Evolutionary conservation across 768 basidiomycete genomes (phyloP).

Genomic region (Cubamyces lactineus): DNA sequence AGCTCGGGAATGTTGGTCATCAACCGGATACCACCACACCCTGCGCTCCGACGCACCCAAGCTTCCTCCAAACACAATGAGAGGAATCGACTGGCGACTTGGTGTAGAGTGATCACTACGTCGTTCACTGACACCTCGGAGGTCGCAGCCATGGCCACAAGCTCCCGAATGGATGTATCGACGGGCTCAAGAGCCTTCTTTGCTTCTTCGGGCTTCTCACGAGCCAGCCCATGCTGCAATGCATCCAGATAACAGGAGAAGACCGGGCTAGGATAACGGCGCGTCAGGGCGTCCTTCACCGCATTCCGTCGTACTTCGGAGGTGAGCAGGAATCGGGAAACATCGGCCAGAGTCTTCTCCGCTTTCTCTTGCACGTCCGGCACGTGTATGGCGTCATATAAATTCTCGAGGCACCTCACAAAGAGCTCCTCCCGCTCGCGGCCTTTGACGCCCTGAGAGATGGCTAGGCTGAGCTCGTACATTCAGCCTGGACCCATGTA

Average conservation of each 20-base stretch:
- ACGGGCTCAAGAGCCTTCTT: constrained; percentile 64
- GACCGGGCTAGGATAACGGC: constrained; percentile 59
- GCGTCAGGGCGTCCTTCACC: constrained; percentile 52
- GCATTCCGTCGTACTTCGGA: constrained; percentile 69
- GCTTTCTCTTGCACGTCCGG: constrained; percentile 73
- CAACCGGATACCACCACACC: constrained; percentile 82
- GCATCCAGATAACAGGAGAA: constrained; percentile 80
- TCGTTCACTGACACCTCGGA: constrained; percentile 54
- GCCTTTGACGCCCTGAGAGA: constrained; percentile 63
- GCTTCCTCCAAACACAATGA: constrained; percentile 89
- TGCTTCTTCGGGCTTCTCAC: constrained; percentile 63
- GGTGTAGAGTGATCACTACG: constrained; percentile 71
- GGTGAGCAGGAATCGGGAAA: constrained; percentile 73
- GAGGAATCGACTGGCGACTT: constrained; percentile 81
- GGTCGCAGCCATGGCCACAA: constrained; percentile 58
- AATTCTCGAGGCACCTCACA: constrained; percentile 66
- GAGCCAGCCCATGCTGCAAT: constrained; percentile 74
- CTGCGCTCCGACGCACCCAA: constrained; percentile 89
- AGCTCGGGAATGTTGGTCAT: constrained; percentile 73
- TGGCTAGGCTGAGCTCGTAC: neutral
- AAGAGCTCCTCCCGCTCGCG: constrained; percentile 80
- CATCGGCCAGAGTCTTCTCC: constrained; percentile 65
- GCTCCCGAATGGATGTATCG: constrained; percentile 62
- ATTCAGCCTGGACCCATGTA: neutral
- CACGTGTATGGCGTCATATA: constrained; percentile 76